Percentiles rank a stretch among this genome's conserved stretches.
Evolutionary conservation across 208 protist species (phyloP).

Genomic region (Angomonas ambiguus): DNA sequence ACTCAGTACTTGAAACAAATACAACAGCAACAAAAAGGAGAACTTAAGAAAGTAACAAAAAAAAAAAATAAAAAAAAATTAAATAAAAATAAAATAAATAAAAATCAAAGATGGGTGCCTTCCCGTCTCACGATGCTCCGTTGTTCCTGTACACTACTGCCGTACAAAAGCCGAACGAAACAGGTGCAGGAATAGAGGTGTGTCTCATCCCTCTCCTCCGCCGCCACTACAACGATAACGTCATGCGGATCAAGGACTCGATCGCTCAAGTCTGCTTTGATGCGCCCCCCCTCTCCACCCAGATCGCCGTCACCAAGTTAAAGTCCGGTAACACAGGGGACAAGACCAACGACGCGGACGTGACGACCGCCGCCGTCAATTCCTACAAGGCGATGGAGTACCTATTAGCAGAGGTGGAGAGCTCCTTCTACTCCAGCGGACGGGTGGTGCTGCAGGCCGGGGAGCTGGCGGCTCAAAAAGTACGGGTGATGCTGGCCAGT

Average conservation of each 20-base stretch:
- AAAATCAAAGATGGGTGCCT: conserved; percentile 56
- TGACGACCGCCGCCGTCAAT: conserved; percentile 12
- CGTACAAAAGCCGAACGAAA: conserved; percentile 47
- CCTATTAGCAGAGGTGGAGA: conserved; percentile 48
- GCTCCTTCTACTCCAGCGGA: conserved; percentile 35
- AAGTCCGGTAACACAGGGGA: conserved; percentile 2
- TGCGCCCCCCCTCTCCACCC: conserved; percentile 31
- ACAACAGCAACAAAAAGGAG: neutral
- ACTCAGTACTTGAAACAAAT: conserved; percentile 4
- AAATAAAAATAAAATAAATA: conserved; percentile 7
- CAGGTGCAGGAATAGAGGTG: conserved; percentile 36
- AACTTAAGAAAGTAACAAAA: conserved; percentile 3
- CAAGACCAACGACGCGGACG: neutral
- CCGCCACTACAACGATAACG: conserved; percentile 84
- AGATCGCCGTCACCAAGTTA: conserved; percentile 20
- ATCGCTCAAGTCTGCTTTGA: conserved; percentile 42
- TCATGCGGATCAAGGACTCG: conserved; percentile 49
- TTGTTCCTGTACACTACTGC: conserved; percentile 73
- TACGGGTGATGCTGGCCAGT: neutral
- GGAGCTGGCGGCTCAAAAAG: conserved; percentile 17
- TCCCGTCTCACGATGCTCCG: conserved; percentile 81
- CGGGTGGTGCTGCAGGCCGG: conserved; percentile 26
- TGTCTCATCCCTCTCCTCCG: conserved; percentile 75
- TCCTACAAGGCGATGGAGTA: conserved; percentile 44
- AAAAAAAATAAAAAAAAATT: conserved; percentile 5